Conservation (phyloP, 2,329 filamentous ascomycete genomes). For the Diaporthe amygdali region DNA sequence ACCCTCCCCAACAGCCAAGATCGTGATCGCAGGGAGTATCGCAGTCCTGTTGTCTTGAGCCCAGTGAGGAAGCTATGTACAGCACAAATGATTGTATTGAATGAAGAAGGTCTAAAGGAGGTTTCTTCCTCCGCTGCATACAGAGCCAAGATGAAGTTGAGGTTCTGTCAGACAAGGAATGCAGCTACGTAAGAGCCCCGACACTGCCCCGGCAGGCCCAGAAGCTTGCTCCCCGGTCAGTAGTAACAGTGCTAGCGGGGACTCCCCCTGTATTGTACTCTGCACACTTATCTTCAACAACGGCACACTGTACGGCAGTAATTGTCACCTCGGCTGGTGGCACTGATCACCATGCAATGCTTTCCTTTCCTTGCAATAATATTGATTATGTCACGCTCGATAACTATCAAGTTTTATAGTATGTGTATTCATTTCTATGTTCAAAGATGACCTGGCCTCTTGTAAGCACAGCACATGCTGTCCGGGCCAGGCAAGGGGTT, state of each 20-base stretch:
- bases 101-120: background rate
- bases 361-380: background rate
- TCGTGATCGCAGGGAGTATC: background rate
- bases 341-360: background rate
- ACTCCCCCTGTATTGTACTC: background rate
- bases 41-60: background rate
- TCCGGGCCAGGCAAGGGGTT: background rate
- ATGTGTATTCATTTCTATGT: slow-evolving; percentile 9
- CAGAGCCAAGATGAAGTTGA: background rate
- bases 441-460: background rate
- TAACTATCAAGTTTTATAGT: background rate
- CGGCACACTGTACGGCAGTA: no score
- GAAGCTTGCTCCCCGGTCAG: background rate
- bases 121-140: slow-evolving; percentile 4
- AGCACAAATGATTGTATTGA: background rate
- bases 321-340: background rate
- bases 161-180: background rate
- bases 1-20: background rate
- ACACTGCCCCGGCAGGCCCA: slow-evolving; percentile 4
- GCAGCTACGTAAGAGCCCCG: slow-evolving; percentile 17
- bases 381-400: background rate
- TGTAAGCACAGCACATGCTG: background rate
- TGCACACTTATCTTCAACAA: no score
- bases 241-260: background rate
- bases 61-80: background rate